Percentiles rank a stretch among this genome's conserved stretches.
phyloP scores from a whole-genome alignment of 441 rosid genomes.

The Sinapis alba region DNA sequence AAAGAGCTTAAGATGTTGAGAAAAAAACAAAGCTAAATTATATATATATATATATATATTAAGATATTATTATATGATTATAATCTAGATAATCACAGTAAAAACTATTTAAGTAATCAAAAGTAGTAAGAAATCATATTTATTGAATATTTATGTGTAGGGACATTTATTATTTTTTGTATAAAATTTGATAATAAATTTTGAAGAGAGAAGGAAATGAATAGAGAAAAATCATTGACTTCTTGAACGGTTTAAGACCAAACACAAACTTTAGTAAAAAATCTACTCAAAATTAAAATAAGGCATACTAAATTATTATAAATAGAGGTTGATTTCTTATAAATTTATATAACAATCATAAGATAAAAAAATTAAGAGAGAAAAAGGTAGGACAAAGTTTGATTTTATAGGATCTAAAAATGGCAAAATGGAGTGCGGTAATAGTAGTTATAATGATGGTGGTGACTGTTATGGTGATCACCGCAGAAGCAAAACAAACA shows the following conservation, averaged over 20 bases:
- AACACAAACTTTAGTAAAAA: background rate
- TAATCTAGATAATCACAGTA: too few relatives aligned
- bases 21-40: background rate
- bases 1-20: too few relatives aligned
- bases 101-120: too few relatives aligned
- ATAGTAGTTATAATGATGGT: slow-evolving; percentile 8
- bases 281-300: background rate
- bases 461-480: background rate
- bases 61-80: background rate
- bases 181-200: background rate
- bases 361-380: background rate
- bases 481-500: background rate
- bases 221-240: background rate
- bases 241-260: background rate
- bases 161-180: background rate
- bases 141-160: background rate
- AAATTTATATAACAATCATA: background rate
- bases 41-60: too few relatives aligned
- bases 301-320: background rate
- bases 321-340: background rate
- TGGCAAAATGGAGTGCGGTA: slow-evolving; percentile 17
- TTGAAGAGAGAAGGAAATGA: background rate
- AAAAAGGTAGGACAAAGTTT: background rate
- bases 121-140: background rate
- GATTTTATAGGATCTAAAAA: background rate